These are phyloP conservation scores for Pyronema omphalodes DNA, from an alignment of 495 filamentous ascomycete species.

Conservation along the genomic window DNA sequence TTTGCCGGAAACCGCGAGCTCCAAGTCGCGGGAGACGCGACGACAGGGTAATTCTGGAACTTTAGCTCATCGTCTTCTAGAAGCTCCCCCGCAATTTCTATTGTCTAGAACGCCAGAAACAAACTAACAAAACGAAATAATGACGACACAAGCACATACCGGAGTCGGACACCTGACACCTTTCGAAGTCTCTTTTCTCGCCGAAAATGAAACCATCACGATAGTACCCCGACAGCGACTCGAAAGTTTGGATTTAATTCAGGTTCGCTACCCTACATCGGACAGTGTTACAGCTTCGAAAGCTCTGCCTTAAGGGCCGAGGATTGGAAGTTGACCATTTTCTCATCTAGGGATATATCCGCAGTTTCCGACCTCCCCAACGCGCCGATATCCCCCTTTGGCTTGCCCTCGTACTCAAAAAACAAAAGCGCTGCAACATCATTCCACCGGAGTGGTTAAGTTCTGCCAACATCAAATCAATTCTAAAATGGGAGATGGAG, in stretches of 20 bases:
- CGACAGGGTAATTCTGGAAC: too few relatives aligned
- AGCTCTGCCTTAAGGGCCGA: too few relatives aligned
- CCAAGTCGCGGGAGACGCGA: too few relatives aligned
- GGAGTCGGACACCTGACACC: conserved; percentile 34
- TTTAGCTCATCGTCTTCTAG: too few relatives aligned
- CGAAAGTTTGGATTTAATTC: conserved; percentile 64
- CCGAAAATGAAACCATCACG: conserved; percentile 91
- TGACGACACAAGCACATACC: not conserved
- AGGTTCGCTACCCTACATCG: conserved; percentile 39
- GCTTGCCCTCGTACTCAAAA: conserved; percentile 93
- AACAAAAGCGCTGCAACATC: conserved; percentile 87
- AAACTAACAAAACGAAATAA: too few relatives aligned
- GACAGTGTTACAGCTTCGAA: not conserved
- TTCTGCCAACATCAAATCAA: conserved; percentile 46
- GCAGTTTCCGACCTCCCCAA: conserved; percentile 59
- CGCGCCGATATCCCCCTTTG: conserved; percentile 71
- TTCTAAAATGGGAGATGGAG: conserved; percentile 65
- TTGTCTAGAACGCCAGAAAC: too few relatives aligned
- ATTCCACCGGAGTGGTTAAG: conserved; percentile 76
- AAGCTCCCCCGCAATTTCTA: too few relatives aligned
- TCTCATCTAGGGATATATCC: conserved; percentile 49
- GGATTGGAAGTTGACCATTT: not conserved
- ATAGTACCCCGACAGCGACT: conserved; percentile 81
- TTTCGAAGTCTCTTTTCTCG: conserved; percentile 81
- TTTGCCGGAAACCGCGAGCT: too few relatives aligned